Percentiles rank a stretch among this genome's conserved stretches.
phyloP scores from a whole-genome alignment of 306 rosid species.

The Mimosa bimucronata region DNA sequence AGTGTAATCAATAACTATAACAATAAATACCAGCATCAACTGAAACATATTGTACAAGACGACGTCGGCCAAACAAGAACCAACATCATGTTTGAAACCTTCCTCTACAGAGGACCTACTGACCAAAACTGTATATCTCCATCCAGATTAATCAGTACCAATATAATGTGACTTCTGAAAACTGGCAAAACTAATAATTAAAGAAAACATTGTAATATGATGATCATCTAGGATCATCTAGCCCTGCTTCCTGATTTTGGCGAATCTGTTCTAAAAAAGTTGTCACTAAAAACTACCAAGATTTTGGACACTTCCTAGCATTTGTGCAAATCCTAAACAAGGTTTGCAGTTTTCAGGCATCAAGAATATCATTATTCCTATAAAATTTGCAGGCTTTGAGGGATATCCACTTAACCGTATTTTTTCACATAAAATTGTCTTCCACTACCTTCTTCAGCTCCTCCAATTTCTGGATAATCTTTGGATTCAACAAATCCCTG shows the following conservation, averaged over 20 bases:
- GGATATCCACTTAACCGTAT: constrained; percentile 3
- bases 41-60: background rate
- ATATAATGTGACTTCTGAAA: background rate
- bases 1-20: background rate
- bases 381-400: background rate
- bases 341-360: constrained; percentile 26
- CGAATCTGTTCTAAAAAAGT: background rate
- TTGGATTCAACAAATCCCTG: constrained; percentile 87
- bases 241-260: constrained; percentile 18
- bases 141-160: background rate
- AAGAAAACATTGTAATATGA: background rate
- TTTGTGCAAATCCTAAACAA: background rate
- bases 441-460: constrained; percentile 64
- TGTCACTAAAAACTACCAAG: constrained; percentile 15
- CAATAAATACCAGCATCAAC: background rate
- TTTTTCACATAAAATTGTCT: constrained; percentile 71
- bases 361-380: constrained; percentile 22
- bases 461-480: constrained; percentile 73
- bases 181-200: background rate
- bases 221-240: background rate
- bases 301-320: constrained; percentile 25
- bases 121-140: background rate
- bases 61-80: background rate
- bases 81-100: background rate
- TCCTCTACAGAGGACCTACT: background rate